Base-by-base conservation (phyloP, 108 stramenopile genomes). In the Nitzschia sp. region DNA sequence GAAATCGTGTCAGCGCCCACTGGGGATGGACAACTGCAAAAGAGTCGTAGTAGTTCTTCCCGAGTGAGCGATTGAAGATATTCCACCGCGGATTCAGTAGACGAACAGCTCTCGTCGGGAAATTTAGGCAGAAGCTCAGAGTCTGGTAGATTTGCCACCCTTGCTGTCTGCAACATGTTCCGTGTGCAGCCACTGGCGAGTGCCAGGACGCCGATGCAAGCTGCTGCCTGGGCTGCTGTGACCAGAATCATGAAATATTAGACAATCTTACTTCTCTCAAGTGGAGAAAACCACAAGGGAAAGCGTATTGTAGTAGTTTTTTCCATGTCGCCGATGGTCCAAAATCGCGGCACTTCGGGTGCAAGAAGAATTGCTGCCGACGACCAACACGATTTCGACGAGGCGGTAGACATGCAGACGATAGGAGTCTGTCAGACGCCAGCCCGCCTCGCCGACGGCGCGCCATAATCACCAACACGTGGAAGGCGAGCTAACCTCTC, bases 171-270 rank as follows among this genome's bases (percentile, higher is more conserved):
- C 30, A 65, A 34, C 63, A 59, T 65, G 64, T 74, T 74, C 28
- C 64, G 63, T 15, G 34, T 55, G 46, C 64, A 65, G 15, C 34
- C 35, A 27, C 45, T 42, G 1, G 64, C 64, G 11, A 74, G 30
- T 33, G 64, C 30, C 17, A 47, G 30, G 23, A 54, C 28, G n/a
- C 38, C 54, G 8, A 53, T 64, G 4, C 54, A 65, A 17, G 46
- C 57, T 24, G 56, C 72, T 21, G 57, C 18, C 30, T 57, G 54
- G 6, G 59, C 53, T 23, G 33, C 46, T 32, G 46, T 19, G 1
- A 35, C 21, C 30, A 66, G 5, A n/a, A 74, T 74, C 70, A 71
- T 71, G 3, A 42, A n/a, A n/a, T n/a, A n/a, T n/a, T n/a, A n/a
- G n/a, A n/a, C n/a, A n/a, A n/a, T n/a, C n/a, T n/a, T n/a, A n/a